A percentile compares a stretch with the other conserved stretches of the same genome.
Evolutionary conservation across 1,284 basidiomycete species (phyloP).

Genomic region (Neonothopanus nambi): DNA sequence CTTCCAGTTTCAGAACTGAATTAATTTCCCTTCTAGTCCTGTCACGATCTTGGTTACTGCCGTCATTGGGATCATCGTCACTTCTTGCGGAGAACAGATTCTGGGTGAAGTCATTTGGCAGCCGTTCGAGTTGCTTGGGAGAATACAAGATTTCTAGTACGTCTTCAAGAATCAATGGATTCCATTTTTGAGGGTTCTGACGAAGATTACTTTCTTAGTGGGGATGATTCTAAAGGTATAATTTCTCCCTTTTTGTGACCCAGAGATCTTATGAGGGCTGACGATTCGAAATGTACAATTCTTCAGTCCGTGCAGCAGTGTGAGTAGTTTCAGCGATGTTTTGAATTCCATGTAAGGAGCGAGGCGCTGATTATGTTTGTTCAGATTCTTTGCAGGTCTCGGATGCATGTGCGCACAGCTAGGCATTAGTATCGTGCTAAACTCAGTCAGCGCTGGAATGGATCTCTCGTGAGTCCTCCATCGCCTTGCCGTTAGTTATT

Average conservation of each 20-base stretch:
- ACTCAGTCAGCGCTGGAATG: conserved; percentile 24
- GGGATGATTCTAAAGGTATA: conserved; percentile 7
- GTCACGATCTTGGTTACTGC: conserved; percentile 21
- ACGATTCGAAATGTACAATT: no score
- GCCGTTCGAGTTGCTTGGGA: conserved; percentile 21
- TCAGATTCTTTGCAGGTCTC: conserved; percentile 20
- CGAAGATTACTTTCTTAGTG: not conserved
- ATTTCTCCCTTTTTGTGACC: not conserved
- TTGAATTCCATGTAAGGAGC: no score
- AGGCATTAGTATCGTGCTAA: conserved; percentile 24
- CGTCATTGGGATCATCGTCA: conserved; percentile 22
- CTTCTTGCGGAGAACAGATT: conserved; percentile 23
- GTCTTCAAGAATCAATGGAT: conserved; percentile 1
- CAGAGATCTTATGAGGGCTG: no score
- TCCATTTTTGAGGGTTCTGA: not conserved
- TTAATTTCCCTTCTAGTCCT: conserved; percentile 12
- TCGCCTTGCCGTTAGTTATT: not conserved
- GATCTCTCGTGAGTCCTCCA: conserved; percentile 15
- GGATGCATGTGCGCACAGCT: conserved; percentile 24
- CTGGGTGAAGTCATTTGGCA: conserved; percentile 23
- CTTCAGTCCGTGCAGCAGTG: conserved; percentile 8
- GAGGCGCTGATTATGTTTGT: conserved; percentile 6
- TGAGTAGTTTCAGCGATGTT: not conserved
- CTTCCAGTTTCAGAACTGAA: not conserved
- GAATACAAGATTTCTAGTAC: conserved; percentile 21